Percentiles rank a stretch among this genome's conserved stretches.
Conservation (phyloP, 192 early-diverging fungal species). For the Borealophlyctis nickersoniae region DNA sequence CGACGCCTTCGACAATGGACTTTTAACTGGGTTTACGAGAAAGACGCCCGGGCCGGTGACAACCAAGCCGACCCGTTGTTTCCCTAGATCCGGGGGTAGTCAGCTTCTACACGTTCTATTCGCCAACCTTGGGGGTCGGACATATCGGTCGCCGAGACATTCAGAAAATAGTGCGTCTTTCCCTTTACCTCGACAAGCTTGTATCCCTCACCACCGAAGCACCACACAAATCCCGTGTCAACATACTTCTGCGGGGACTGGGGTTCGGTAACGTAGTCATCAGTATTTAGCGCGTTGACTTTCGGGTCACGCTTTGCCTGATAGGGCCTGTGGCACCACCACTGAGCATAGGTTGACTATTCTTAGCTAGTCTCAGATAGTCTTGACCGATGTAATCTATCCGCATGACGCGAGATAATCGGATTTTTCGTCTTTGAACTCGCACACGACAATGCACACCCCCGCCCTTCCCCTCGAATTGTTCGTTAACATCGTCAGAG, state of each 20-base stretch:
- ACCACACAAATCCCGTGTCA: too few relatives aligned
- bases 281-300: neutral
- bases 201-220: too few relatives aligned
- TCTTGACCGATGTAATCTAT: neutral
- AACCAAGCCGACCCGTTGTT: neutral
- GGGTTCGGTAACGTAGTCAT: too few relatives aligned
- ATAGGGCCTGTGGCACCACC: neutral
- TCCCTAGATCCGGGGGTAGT: neutral
- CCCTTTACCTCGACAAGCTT: neutral
- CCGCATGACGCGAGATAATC: too few relatives aligned
- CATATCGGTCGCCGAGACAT: neutral
- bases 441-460: too few relatives aligned
- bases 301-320: conserved; percentile 2
- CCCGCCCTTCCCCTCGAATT: too few relatives aligned
- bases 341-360: neutral
- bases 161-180: neutral
- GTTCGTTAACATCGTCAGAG: too few relatives aligned
- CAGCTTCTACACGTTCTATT: conserved; percentile 2
- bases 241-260: too few relatives aligned
- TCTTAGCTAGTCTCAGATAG: neutral
- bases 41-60: neutral
- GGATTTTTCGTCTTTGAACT: too few relatives aligned
- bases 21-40: neutral
- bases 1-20: neutral
- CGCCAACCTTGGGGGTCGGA: neutral